phyloP scores from a whole-genome alignment of 306 rosid species.

The Alnus rubra region DNA sequence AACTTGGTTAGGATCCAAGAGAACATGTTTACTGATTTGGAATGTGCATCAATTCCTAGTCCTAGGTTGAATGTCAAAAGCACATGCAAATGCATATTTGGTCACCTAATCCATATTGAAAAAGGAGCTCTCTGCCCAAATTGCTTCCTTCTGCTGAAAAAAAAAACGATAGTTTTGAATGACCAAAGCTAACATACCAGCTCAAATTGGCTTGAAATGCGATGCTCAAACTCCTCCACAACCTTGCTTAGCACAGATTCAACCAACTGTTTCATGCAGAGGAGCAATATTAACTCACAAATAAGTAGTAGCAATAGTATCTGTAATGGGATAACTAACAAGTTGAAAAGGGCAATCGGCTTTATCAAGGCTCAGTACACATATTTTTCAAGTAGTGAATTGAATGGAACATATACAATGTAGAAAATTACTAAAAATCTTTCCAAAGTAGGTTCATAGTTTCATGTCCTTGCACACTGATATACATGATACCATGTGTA shows the following conservation, averaged over 20 bases:
- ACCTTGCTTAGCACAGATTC: slow-evolving; percentile 87
- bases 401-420: not conserved
- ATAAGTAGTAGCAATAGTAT: slow-evolving; percentile 21
- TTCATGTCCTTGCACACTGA: not conserved
- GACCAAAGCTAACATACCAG: slow-evolving; percentile 45
- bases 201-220: slow-evolving; percentile 61
- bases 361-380: slow-evolving; percentile 11
- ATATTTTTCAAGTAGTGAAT: slow-evolving; percentile 7
- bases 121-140: not conserved
- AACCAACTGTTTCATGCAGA: slow-evolving; percentile 64
- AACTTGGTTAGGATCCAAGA: not conserved
- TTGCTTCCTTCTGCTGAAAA: not conserved
- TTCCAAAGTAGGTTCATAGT: not conserved
- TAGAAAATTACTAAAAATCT: not conserved
- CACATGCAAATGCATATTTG: not conserved
- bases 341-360: slow-evolving; percentile 13
- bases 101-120: not conserved
- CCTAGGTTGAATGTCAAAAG: not conserved
- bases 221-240: slow-evolving; percentile 83
- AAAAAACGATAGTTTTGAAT: not conserved
- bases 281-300: slow-evolving; percentile 21
- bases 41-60: not conserved
- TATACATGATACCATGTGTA: not conserved
- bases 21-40: not conserved
- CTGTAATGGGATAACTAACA: slow-evolving; percentile 1